A percentile compares a stretch with the other conserved stretches of the same genome.
Conservation (phyloP, 2,329 filamentous ascomycete species). For the Aspergillus niger region DNA sequence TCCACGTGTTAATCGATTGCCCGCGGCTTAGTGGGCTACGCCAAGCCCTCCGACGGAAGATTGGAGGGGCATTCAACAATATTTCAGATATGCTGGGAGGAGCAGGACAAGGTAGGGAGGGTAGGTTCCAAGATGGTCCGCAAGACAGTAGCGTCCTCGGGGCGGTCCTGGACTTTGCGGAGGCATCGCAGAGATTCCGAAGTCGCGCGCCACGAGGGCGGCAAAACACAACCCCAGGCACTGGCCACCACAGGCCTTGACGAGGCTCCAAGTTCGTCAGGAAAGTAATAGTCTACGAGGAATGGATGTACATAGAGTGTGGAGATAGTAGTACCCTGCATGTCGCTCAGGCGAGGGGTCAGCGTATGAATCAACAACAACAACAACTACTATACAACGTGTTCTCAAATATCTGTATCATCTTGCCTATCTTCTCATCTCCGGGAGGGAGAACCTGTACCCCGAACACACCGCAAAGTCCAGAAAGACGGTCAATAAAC, state of each 20-base stretch:
- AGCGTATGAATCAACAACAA: too few species aligned
- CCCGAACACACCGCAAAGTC: too few species aligned
- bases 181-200: constrained; percentile 12
- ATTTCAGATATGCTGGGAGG: constrained; percentile 26
- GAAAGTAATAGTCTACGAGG: background rate
- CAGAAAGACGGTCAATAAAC: too few species aligned
- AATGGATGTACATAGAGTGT: too few species aligned
- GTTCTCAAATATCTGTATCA: too few species aligned
- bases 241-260: constrained; percentile 15
- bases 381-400: too few species aligned
- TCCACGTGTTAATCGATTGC: constrained; percentile 25
- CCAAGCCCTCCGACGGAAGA: background rate
- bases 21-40: constrained; percentile 17
- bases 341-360: too few species aligned
- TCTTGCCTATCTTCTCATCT: too few species aligned
- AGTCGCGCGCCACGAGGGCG: constrained; percentile 7
- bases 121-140: background rate
- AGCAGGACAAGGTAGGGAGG: constrained; percentile 10
- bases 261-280: constrained; percentile 19
- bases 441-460: too few species aligned
- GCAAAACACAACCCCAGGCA: background rate
- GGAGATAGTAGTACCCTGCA: too few species aligned
- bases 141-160: background rate
- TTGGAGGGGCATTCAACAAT: constrained; percentile 23
- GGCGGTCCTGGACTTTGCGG: constrained; percentile 15